A percentile compares a stretch with the other conserved stretches of the same genome.
Conservation (phyloP, 371 early-diverging fungal species). For the Mortierella sp. region DNA sequence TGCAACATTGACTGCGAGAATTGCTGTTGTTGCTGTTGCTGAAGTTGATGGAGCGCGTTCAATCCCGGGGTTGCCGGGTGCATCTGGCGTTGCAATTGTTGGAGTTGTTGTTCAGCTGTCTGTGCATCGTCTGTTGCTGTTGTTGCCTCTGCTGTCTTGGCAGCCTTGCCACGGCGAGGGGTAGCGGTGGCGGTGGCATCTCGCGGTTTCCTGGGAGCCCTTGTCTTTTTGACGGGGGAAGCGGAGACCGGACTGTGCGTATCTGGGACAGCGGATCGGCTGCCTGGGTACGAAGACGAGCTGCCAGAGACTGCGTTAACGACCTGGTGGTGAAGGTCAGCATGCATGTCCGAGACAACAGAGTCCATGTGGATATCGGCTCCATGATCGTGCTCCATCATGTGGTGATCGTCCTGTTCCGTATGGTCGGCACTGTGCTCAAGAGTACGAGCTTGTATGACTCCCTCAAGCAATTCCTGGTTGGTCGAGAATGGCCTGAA, state of each 20-base stretch:
- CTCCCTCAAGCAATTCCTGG: slow-evolving; percentile 12
- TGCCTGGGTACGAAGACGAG: neutral
- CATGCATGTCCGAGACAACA: slow-evolving; percentile 12
- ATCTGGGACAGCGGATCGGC: neutral
- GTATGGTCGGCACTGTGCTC: neutral
- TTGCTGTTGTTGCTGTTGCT: slow-evolving; percentile 11
- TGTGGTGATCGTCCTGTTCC: slow-evolving; percentile 5
- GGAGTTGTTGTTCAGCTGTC: neutral
- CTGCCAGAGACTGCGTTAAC: slow-evolving; percentile 19
- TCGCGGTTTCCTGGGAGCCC: slow-evolving; percentile 23
- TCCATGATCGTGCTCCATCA: slow-evolving; percentile 4
- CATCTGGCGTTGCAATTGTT: slow-evolving; percentile 6
- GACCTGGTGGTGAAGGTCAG: slow-evolving; percentile 20
- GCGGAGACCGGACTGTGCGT: neutral
- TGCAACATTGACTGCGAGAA: slow-evolving; percentile 2
- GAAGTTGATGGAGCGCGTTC: slow-evolving; percentile 11
- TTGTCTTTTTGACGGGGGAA: neutral
- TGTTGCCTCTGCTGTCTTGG: neutral
- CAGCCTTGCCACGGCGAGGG: neutral
- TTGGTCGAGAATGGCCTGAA: slow-evolving; percentile 24
- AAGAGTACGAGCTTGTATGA: neutral
- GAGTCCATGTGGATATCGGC: slow-evolving; percentile 3
- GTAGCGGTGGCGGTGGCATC: neutral
- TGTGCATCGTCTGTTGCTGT: neutral
- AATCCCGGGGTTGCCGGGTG: neutral